Evolutionary conservation across 2,329 filamentous ascomycete genomes (phyloP).

Genomic region (Colletotrichum echinochloae): DNA sequence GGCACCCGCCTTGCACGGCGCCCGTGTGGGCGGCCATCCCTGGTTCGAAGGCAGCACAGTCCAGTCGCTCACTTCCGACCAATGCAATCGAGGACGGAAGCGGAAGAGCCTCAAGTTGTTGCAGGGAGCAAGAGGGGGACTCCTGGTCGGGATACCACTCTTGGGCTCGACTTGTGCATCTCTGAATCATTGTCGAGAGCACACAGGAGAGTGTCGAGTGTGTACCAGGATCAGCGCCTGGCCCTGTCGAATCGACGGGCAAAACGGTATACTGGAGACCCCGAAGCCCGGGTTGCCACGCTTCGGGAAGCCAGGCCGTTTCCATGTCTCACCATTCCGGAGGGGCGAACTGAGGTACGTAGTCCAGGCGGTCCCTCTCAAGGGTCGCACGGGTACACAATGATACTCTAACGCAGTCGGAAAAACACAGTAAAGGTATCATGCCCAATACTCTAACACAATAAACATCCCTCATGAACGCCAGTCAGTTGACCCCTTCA

Average conservation of each 20-base stretch:
- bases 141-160: neutral
- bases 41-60: constrained; percentile 3
- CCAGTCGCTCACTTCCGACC: neutral
- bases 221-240: neutral
- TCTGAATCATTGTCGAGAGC: neutral
- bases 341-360: no score
- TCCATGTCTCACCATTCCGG: constrained; percentile 37
- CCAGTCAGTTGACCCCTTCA: constrained; percentile 9
- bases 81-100: neutral
- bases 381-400: no score
- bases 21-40: neutral
- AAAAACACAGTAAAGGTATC: no score
- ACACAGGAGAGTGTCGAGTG: neutral
- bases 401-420: no score
- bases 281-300: constrained; percentile 26
- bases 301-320: constrained; percentile 32
- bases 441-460: no score
- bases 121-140: neutral
- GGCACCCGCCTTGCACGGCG: constrained; percentile 4
- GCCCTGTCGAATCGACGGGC: constrained; percentile 14
- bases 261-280: constrained; percentile 29
- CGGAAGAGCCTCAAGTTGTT: neutral
- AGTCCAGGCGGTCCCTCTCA: no score
- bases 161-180: neutral
- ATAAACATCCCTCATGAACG: constrained; percentile 38